phyloP scores from a whole-genome alignment of 148 eudicot genomes.

The Amaranthus cruentus region DNA sequence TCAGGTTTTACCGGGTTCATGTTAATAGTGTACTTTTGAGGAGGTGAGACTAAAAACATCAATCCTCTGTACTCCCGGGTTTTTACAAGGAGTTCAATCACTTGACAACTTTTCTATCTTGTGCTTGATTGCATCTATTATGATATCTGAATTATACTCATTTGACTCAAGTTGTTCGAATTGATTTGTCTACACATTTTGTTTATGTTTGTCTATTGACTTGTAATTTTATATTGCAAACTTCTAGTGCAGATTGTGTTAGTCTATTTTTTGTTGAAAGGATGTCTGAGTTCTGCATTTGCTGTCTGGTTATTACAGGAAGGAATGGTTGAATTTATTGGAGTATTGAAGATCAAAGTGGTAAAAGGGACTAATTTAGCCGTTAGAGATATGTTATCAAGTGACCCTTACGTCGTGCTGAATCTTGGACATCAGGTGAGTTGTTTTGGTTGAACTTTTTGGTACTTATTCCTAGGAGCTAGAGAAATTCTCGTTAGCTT shows the following conservation, averaged over 20 bases:
- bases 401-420: slow-evolving; percentile 90
- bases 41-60: neutral
- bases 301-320: slow-evolving; percentile 41
- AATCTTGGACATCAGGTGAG: slow-evolving; percentile 81
- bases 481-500: neutral
- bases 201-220: neutral
- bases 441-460: slow-evolving; percentile 8
- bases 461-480: neutral
- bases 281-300: neutral
- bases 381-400: slow-evolving; percentile 82
- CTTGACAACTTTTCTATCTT: neutral
- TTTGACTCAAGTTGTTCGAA: neutral
- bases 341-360: slow-evolving; percentile 71
- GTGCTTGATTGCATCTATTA: neutral
- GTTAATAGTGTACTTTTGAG: neutral
- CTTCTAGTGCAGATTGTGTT: neutral
- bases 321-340: slow-evolving; percentile 86
- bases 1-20: neutral
- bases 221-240: neutral
- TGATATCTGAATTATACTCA: neutral
- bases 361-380: slow-evolving; percentile 85
- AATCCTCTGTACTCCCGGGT: no score
- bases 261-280: neutral
- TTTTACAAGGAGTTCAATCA: no score
- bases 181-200: neutral